Percentiles rank a stretch among this genome's conserved stretches.
Conservation (phyloP, 2,329 filamentous ascomycete genomes). For the Hypoxylon sp. region DNA sequence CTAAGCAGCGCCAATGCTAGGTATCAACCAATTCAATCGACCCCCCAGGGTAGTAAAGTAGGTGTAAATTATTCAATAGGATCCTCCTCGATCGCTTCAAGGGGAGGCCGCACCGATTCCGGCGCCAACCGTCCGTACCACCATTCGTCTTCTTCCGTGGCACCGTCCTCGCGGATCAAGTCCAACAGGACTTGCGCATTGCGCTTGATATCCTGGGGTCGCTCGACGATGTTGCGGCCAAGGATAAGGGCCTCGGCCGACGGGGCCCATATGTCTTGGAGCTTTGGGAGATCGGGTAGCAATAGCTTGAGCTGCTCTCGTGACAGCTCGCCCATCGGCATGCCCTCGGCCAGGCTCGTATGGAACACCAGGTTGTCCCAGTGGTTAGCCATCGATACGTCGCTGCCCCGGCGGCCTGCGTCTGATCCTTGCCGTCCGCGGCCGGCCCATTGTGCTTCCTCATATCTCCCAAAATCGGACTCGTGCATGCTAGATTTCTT, state of each 20-base stretch:
- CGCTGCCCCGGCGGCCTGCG: conserved; percentile 40
- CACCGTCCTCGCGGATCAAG: conserved; percentile 68
- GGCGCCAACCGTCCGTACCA: conserved; percentile 63
- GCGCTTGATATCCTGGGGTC: conserved; percentile 67
- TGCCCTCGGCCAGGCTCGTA: conserved; percentile 67
- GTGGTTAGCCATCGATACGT: conserved; percentile 37
- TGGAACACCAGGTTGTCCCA: conserved; percentile 60
- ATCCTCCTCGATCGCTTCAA: conserved; percentile 62
- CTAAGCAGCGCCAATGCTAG: conserved; percentile 35
- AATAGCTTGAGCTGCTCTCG: conserved; percentile 60
- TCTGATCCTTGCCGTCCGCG: conserved; percentile 44
- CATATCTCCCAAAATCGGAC: conserved; percentile 41
- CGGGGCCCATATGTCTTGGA: conserved; percentile 69
- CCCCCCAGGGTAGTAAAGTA: conserved; percentile 5
- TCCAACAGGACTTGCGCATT: conserved; percentile 69
- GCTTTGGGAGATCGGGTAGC: conserved; percentile 62
- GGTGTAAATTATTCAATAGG: conserved; percentile 47
- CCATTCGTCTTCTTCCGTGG: conserved; percentile 69
- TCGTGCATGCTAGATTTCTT: conserved; percentile 61
- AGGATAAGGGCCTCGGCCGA: conserved; percentile 70
- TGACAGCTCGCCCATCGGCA: conserved; percentile 65
- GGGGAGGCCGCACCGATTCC: conserved; percentile 62
- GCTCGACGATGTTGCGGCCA: conserved; percentile 64
- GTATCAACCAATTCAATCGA: conserved; percentile 24
- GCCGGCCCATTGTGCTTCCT: conserved; percentile 23